Percentiles rank a stretch among this genome's conserved stretches.
Conservation (phyloP, 768 basidiomycete species). For the Pholiota microspora region DNA sequence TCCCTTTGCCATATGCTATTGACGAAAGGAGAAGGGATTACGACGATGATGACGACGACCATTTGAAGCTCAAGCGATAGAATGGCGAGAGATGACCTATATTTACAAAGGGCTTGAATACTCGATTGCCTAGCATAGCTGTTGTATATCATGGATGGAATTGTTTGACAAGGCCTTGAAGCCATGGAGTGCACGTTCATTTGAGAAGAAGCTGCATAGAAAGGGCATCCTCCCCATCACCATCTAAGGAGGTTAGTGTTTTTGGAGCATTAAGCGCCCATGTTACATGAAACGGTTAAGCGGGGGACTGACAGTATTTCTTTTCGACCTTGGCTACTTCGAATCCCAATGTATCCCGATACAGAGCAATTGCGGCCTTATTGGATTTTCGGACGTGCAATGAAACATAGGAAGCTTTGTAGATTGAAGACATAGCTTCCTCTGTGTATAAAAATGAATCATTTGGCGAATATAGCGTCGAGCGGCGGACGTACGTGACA, state of each 20-base stretch:
- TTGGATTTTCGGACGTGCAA: slow-evolving; percentile 96
- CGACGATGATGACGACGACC: slow-evolving; percentile 23
- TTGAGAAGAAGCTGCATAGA: slow-evolving; percentile 62
- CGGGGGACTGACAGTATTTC: slow-evolving; percentile 76
- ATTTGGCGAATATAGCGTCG: not conserved
- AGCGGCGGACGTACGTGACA: slow-evolving; percentile 66
- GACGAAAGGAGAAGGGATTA: slow-evolving; percentile 50
- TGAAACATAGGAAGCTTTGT: slow-evolving; percentile 80
- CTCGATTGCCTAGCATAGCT: too few relatives aligned
- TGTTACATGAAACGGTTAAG: not conserved
- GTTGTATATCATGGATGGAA: not conserved
- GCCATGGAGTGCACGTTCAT: not conserved
- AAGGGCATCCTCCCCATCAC: slow-evolving; percentile 85
- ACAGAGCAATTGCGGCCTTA: slow-evolving; percentile 84
- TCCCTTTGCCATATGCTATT: slow-evolving; percentile 76
- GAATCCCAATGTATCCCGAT: slow-evolving; percentile 89
- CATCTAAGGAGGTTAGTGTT: slow-evolving; percentile 47
- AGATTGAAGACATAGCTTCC: slow-evolving; percentile 88
- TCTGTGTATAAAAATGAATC: slow-evolving; percentile 43
- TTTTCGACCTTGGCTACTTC: slow-evolving; percentile 82
- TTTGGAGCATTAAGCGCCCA: slow-evolving; percentile 1
- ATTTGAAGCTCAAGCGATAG: slow-evolving; percentile 1
- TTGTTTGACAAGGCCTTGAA: not conserved
- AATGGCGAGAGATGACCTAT: not conserved
- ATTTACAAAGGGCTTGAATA: not conserved